Evolutionary conservation across 1,139 yeast genomes (phyloP).

Genomic region (Suhomyces ambrosiae): DNA sequence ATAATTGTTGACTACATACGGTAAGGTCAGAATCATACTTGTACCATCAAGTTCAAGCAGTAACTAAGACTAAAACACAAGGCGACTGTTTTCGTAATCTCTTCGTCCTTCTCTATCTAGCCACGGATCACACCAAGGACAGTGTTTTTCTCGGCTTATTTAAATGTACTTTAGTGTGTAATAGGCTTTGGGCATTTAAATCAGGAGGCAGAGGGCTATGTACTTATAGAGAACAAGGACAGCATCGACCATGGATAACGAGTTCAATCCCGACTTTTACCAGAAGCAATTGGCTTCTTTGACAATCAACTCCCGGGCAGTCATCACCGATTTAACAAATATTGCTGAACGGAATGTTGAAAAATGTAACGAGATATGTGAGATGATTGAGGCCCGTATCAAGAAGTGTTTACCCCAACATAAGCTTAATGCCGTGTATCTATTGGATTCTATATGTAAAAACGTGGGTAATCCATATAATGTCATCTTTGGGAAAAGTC

Average conservation of each 20-base stretch:
- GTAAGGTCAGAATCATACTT: conserved; percentile 7
- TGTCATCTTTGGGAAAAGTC: conserved; percentile 35
- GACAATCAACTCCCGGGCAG: conserved; percentile 42
- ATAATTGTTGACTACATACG: conserved; percentile 1
- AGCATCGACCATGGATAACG: conserved; percentile 7
- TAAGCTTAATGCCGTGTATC: conserved; percentile 41
- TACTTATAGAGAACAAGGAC: conserved; percentile 3
- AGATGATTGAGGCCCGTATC: conserved; percentile 38
- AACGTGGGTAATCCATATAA: conserved; percentile 50
- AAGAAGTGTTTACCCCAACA: conserved; percentile 41
- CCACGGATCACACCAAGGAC: neutral
- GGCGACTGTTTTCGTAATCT: conserved; percentile 10
- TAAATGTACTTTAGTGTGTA: conserved; percentile 10
- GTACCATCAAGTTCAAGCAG: conserved; percentile 9
- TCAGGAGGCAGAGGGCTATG: conserved; percentile 4
- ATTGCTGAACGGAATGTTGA: conserved; percentile 38
- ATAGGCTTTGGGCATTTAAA: conserved; percentile 8
- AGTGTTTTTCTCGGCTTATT: conserved; percentile 4
- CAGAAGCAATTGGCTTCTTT: conserved; percentile 35
- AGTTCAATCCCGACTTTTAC: conserved; percentile 34
- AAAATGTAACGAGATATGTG: conserved; percentile 35
- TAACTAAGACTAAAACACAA: conserved; percentile 5
- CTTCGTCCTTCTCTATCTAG: conserved; percentile 4
- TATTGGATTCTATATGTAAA: conserved; percentile 47
- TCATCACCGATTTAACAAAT: conserved; percentile 43